Percentiles rank a stretch among this genome's conserved stretches.
Evolutionary conservation across 2,329 filamentous ascomycete genomes (phyloP).

Genomic region (Fusarium multiceps): DNA sequence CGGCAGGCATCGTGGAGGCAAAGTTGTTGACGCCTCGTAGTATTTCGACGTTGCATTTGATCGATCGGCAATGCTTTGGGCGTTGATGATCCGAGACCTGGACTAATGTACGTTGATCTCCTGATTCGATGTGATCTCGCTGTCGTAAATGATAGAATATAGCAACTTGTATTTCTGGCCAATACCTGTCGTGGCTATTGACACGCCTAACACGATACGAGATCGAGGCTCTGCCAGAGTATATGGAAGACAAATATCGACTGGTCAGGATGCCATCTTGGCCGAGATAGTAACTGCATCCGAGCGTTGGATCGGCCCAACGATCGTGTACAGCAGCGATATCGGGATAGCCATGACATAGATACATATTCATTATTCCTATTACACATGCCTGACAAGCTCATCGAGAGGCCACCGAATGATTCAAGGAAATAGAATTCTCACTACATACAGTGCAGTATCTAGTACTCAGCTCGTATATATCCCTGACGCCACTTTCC

Average conservation of each 20-base stretch:
- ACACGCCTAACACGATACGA: conserved; percentile 1
- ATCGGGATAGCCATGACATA: not conserved
- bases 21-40: not conserved
- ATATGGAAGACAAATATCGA: not conserved
- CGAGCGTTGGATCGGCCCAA: not conserved
- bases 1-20: not conserved
- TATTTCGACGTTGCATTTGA: conserved; percentile 5
- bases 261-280: not conserved
- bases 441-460: not conserved
- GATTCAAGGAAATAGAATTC: not conserved
- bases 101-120: not conserved
- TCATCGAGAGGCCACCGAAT: not conserved
- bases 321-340: not conserved
- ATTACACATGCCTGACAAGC: not conserved
- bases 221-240: not conserved
- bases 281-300: not conserved
- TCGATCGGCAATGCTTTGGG: conserved; percentile 14
- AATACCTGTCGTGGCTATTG: conserved; percentile 10
- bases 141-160: conserved; percentile 26
- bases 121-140: conserved; percentile 15
- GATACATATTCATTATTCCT: not conserved
- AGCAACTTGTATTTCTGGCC: not conserved
- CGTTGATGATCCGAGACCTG: conserved; percentile 7
- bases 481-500: conserved; percentile 20
- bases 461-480: conserved; percentile 7